Base-by-base conservation (phyloP, 352 stramenopile species). In the Pythium aquatile region DNA sequence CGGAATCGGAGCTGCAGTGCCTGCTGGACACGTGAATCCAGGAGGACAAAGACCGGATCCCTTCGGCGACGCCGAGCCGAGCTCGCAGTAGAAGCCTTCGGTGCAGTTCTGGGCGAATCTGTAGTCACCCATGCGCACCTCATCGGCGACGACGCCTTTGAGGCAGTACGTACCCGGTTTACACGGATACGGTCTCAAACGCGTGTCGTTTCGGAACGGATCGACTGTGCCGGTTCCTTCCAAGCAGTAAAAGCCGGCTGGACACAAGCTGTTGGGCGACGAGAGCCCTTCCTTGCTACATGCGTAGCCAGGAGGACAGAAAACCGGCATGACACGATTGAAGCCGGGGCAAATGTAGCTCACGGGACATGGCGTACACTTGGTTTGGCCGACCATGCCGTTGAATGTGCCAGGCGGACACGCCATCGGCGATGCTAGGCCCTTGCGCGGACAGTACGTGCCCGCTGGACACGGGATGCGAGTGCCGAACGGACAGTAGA, bases 141-240 rank as follows among this genome's bases (percentile, higher is more conserved):
- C 79, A 55, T 98, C 89, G 0, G 78, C 87, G n/a, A 96, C 89
- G 13, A 98, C 96, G 10, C 97, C 97, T 48, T 87, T 87, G 17
- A 98, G 75, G 63, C 97, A 99, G 73, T 98, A 99, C 16, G 94
- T 98, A 5, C 97, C 97, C 7, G 96, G 91, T 55, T 78, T 85
- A 69, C 96, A 99, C 26, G 97, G 92, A 62, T 98, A 98, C 37
- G 97, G 96, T 5, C 97, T 76, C 35, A 98, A 68, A 2, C 95
- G 95, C 30, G 97, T 99, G 72, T 99, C 97, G 72, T 99, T 99
- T 35, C 96, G 79, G 63, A 98, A 98, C 0, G 88, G 88, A 64
- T 99, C 96, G 30, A 91, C 88, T 1, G 96, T 99, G 1, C 91
- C 76, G 8, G 95, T 98, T 28, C 96, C 97, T 75, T 97, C 92